phyloP scores from a whole-genome alignment of 2,329 filamentous ascomycete species.

The Blastomyces gilchristii region DNA sequence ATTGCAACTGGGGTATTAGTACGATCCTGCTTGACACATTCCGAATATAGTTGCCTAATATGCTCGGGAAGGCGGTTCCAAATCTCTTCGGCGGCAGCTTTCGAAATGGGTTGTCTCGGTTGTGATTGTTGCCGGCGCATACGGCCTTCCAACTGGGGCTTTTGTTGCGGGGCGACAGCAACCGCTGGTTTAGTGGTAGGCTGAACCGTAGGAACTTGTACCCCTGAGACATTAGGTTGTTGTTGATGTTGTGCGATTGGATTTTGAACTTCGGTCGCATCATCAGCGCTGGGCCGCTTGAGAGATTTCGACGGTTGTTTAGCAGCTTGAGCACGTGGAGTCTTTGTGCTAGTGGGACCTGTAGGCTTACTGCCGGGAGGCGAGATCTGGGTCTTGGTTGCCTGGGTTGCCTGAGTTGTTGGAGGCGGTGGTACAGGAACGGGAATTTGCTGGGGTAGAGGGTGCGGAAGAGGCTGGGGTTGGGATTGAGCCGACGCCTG shows the following conservation, averaged over 20 bases:
- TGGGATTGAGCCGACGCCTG: conserved; percentile 20
- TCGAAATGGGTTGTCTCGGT: conserved; percentile 24
- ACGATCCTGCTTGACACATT: conserved; percentile 26
- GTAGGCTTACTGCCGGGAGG: conserved; percentile 15
- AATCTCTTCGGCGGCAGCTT: conserved; percentile 29
- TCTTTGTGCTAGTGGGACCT: conserved; percentile 18
- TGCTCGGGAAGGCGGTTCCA: conserved; percentile 32
- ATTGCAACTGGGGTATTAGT: conserved; percentile 26
- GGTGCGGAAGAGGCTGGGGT: conserved; percentile 9
- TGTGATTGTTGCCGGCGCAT: conserved; percentile 28
- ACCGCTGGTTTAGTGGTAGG: conserved; percentile 18
- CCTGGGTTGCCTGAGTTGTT: conserved; percentile 21
- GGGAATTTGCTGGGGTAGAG: conserved; percentile 9
- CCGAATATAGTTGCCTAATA: conserved; percentile 31
- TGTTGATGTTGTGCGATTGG: conserved; percentile 25
- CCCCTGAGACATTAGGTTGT: conserved; percentile 16
- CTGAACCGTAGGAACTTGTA: conserved; percentile 18
- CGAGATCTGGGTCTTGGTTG: conserved; percentile 18
- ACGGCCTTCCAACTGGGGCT: conserved; percentile 28
- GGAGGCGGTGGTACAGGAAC: conserved; percentile 20
- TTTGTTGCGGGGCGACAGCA: conserved; percentile 35
- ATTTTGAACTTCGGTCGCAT: conserved; percentile 36
- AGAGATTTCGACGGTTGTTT: conserved; percentile 30
- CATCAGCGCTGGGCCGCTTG: conserved; percentile 38
- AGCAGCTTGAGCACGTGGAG: conserved; percentile 20